Conservation (phyloP, 2,329 filamentous ascomycete genomes). For the Fusarium sulawesiense region DNA sequence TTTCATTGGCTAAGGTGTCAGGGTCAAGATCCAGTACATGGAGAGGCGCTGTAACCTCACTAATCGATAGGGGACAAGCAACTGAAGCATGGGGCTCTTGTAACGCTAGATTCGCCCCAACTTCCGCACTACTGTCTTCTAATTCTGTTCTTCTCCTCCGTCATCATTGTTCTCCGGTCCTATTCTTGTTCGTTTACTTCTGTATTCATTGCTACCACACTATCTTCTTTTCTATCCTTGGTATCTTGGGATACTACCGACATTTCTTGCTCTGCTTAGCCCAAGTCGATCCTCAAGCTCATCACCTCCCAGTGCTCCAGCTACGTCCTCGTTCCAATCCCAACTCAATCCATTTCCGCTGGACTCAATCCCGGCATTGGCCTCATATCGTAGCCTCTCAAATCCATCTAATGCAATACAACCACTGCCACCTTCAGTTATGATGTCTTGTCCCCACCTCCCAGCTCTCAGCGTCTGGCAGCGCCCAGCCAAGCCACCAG, state of each 20-base stretch:
- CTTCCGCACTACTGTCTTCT: background rate
- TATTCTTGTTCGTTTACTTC: no score
- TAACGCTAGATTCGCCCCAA: background rate
- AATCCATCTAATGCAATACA: background rate
- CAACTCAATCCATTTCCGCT: no score
- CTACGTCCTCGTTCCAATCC: no score
- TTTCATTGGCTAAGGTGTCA: background rate
- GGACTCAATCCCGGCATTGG: no score
- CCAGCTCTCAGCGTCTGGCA: background rate
- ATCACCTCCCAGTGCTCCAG: no score
- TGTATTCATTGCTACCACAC: no score
- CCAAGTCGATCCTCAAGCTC: no score
- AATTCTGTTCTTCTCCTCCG: background rate
- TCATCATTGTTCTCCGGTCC: background rate
- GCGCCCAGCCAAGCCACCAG: background rate
- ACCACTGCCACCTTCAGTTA: no score
- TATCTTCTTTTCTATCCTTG: rapidly evolving
- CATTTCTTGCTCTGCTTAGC: background rate
- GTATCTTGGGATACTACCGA: background rate
- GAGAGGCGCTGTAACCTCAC: no score
- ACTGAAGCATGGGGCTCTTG: background rate
- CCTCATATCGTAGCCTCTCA: background rate
- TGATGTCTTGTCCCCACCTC: background rate
- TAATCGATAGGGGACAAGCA: background rate
- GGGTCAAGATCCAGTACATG: no score